Evolutionary conservation across 352 stramenopile genomes (phyloP).

Genomic region (Globisporangium mamillatum): DNA sequence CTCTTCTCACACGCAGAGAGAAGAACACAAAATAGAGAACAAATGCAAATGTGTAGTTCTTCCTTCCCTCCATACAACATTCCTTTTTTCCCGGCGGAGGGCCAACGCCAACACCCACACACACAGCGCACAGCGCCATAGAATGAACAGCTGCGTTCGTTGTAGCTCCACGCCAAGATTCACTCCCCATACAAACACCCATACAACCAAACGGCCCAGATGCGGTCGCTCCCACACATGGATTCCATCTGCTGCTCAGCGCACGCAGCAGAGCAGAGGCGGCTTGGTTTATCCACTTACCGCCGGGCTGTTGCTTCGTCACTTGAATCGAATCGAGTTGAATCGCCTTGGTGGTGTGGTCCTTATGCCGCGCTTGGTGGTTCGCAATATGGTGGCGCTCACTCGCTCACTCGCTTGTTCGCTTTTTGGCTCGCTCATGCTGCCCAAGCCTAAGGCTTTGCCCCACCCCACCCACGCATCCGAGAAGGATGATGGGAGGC

Average conservation of each 20-base stretch:
- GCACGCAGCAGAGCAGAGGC: neutral
- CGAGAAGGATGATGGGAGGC: conserved; percentile 1
- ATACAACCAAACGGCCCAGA: conserved; percentile 11
- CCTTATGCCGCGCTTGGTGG: conserved; percentile 7
- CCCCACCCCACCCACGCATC: neutral
- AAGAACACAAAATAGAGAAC: neutral
- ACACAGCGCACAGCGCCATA: neutral
- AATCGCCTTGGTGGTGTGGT: neutral
- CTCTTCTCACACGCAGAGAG: neutral
- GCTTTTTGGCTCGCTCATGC: neutral
- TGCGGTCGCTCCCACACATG: neutral
- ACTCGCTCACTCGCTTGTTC: neutral
- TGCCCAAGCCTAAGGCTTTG: neutral
- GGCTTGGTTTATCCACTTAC: neutral
- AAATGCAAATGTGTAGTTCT: neutral
- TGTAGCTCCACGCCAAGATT: conserved; percentile 12
- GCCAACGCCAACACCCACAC: too few relatives aligned
- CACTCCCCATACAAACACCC: conserved; percentile 24
- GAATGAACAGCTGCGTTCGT: conserved; percentile 15
- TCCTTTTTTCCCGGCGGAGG: conserved; percentile 13
- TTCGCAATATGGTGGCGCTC: conserved; percentile 10
- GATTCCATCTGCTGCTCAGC: neutral
- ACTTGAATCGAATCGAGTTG: neutral
- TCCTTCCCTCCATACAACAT: conserved; percentile 1
- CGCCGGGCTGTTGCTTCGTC: neutral